Conservation (phyloP, 2,329 filamentous ascomycete species). For the Zymoseptoria crescenta region DNA sequence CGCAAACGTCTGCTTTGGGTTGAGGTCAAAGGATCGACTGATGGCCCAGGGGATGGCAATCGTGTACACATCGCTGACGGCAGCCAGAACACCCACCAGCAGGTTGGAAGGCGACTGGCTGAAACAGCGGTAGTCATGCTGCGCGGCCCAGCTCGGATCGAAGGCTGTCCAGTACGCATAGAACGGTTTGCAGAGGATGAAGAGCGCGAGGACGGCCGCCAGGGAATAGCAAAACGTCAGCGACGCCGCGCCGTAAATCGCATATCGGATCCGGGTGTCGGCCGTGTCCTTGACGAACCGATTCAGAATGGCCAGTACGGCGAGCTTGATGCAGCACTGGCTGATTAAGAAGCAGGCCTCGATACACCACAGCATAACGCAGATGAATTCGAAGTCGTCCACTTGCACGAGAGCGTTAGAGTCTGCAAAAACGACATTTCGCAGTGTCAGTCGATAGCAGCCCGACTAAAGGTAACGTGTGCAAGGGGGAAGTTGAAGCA, state of each 20-base stretch:
- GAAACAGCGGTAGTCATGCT: slow-evolving; percentile 12
- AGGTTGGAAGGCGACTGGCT: slow-evolving; percentile 5
- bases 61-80: slow-evolving; percentile 21
- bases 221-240: slow-evolving; percentile 19
- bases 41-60: slow-evolving; percentile 20
- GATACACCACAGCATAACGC: too few species aligned
- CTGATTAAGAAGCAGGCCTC: slow-evolving; percentile 19
- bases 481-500: too few species aligned
- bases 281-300: slow-evolving; percentile 18
- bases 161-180: slow-evolving; percentile 19
- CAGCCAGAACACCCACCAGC: slow-evolving; percentile 12
- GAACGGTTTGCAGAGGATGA: slow-evolving; percentile 17
- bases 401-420: too few species aligned
- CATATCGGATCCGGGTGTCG: slow-evolving; percentile 14
- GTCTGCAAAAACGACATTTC: too few species aligned
- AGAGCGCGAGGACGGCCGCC: slow-evolving; percentile 12
- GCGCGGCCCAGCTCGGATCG: slow-evolving; percentile 5
- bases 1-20: slow-evolving; percentile 17
- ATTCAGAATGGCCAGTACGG: slow-evolving; percentile 19
- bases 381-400: slow-evolving; percentile 19
- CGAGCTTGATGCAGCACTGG: slow-evolving; percentile 20
- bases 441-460: too few species aligned
- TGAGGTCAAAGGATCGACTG: slow-evolving; percentile 16
- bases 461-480: too few species aligned
- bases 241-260: slow-evolving; percentile 14